Evolutionary conservation across 2,329 filamentous ascomycete species (phyloP).

Genomic region (Phialocephala sp.): DNA sequence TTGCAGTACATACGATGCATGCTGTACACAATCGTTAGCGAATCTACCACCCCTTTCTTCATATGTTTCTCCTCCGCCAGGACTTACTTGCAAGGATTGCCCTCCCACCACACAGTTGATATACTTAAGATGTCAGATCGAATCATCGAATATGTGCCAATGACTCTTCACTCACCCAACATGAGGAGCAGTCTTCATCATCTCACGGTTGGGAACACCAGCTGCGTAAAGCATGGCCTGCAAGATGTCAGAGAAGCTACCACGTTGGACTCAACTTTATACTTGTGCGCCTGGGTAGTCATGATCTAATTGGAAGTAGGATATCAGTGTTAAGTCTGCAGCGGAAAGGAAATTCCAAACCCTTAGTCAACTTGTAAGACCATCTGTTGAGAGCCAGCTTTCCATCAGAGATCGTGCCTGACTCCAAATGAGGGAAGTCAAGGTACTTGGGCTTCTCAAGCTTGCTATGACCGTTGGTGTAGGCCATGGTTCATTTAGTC

Average conservation of each 20-base stretch:
- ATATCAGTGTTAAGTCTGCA: conserved; percentile 7
- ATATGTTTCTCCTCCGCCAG: background rate
- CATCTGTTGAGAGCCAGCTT: conserved; percentile 80
- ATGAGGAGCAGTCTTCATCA: conserved; percentile 90
- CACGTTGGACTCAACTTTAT: conserved; percentile 30
- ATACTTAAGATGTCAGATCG: conserved; percentile 14
- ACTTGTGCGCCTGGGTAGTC: conserved; percentile 79
- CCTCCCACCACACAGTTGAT: conserved; percentile 69
- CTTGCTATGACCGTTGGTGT: conserved; percentile 4
- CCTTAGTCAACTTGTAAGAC: conserved; percentile 78
- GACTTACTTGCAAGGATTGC: conserved; percentile 89
- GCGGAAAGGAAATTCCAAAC: conserved; percentile 10
- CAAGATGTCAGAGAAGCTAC: background rate
- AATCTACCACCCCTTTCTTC: conserved; percentile 21
- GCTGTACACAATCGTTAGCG: conserved; percentile 42
- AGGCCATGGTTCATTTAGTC: background rate
- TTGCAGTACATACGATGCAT: conserved; percentile 52
- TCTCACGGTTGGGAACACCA: conserved; percentile 79
- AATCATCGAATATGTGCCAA: background rate
- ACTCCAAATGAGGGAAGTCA: conserved; percentile 40
- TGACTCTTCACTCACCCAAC: conserved; percentile 63
- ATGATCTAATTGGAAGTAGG: conserved; percentile 26
- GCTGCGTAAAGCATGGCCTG: conserved; percentile 95
- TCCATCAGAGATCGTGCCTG: conserved; percentile 51
- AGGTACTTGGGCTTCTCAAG: conserved; percentile 41